phyloP scores from a whole-genome alignment of 2,329 filamentous ascomycete genomes.

The Delphinella strobiligena region DNA sequence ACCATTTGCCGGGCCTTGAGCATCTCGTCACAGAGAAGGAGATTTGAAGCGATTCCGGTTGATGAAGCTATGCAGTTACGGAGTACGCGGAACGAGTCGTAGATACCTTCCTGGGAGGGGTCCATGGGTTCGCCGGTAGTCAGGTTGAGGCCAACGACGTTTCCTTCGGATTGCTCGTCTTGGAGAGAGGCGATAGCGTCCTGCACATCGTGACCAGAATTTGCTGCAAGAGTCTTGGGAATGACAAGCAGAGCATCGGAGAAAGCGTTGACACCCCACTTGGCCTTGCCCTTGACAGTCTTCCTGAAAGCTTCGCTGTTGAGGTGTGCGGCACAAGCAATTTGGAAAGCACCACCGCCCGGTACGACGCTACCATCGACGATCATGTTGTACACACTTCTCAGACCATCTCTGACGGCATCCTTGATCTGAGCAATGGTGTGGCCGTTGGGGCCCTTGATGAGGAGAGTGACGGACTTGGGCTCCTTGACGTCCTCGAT shows the following conservation, averaged over 20 bases:
- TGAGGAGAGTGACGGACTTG: constrained; percentile 92
- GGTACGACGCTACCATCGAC: constrained; percentile 95
- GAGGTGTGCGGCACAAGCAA: constrained; percentile 79
- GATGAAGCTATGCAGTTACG: constrained; percentile 89
- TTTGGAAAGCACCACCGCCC: constrained; percentile 89
- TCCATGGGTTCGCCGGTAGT: constrained; percentile 89
- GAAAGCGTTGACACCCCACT: constrained; percentile 90
- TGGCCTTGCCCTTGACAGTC: constrained; percentile 93
- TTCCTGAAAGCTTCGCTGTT: constrained; percentile 77
- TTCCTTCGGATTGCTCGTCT: constrained; percentile 74
- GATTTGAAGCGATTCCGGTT: constrained; percentile 87
- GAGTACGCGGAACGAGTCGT: constrained; percentile 89
- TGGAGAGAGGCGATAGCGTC: constrained; percentile 80
- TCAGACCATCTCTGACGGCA: constrained; percentile 84
- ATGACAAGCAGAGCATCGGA: constrained; percentile 90
- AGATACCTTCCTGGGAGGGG: constrained; percentile 81
- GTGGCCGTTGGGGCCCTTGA: constrained; percentile 95
- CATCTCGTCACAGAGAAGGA: constrained; percentile 91
- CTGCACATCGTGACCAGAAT: constrained; percentile 92
- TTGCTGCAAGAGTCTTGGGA: constrained; percentile 92
- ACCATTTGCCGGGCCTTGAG: constrained; percentile 95
- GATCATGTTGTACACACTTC: constrained; percentile 98
- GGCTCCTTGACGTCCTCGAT: constrained; percentile 97
- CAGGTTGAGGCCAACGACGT: constrained; percentile 76
- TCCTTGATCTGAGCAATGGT: constrained; percentile 96